These are phyloP conservation scores for Castanospermum australe DNA, from an alignment of 306 rosid genomes.

Conservation along the genomic window DNA sequence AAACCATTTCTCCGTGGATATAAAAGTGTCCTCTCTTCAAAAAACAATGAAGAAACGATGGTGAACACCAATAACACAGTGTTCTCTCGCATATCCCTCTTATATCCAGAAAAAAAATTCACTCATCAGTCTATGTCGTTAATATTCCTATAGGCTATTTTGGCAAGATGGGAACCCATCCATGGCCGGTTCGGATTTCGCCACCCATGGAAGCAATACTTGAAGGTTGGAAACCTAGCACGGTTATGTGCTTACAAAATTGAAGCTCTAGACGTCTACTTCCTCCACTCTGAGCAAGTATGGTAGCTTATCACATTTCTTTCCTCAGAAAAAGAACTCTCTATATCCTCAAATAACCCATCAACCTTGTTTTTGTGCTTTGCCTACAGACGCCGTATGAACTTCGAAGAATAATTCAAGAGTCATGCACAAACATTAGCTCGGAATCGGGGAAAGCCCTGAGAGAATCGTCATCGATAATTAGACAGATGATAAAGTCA, in stretches of 20 bases:
- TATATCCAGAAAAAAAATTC: neutral
- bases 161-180: slow-evolving; percentile 68
- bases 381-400: slow-evolving; percentile 31
- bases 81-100: neutral
- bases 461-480: slow-evolving; percentile 33
- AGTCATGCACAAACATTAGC: slow-evolving; percentile 36
- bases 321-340: too few species aligned
- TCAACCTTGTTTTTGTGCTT: neutral
- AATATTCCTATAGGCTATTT: slow-evolving; percentile 37
- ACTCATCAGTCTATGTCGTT: neutral
- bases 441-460: slow-evolving; percentile 42
- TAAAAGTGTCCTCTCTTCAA: slow-evolving; percentile 48
- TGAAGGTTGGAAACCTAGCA: slow-evolving; percentile 41
- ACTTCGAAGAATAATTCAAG: slow-evolving; percentile 35
- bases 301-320: neutral
- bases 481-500: slow-evolving; percentile 33
- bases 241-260: slow-evolving; percentile 52
- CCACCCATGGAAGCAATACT: slow-evolving; percentile 71
- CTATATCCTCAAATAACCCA: too few species aligned
- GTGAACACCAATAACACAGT: slow-evolving; percentile 9
- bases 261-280: slow-evolving; percentile 49
- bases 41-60: slow-evolving; percentile 48
- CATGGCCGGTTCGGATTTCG: slow-evolving; percentile 52
- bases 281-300: slow-evolving; percentile 23
- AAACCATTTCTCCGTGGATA: slow-evolving; percentile 36